Base-by-base conservation (phyloP, 805 yeast species). In the Wickerhamomyces ciferrii region DNA sequence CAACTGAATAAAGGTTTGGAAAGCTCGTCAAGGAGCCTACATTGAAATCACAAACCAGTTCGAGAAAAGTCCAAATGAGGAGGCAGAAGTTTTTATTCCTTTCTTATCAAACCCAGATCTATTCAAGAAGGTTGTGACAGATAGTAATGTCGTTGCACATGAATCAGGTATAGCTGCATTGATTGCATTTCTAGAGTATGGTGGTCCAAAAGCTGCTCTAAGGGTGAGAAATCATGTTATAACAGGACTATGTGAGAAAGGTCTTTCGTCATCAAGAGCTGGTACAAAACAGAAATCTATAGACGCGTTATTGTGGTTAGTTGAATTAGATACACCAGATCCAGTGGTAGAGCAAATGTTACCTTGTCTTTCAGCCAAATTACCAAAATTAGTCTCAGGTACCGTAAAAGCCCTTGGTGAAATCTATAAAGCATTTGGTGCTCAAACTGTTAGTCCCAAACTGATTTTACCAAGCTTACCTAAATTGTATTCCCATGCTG, bases 91-190 rank as follows among this genome's bases (percentile, higher is more conserved):
- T 42, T 82, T 85, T 56, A 64, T 14, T 10, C 31, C 69, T 3
- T 79, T 76, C 58, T 60, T 79, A 49, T 58, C 65, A 17, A 75
- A 71, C 46, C 84, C 89, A 0, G 83, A 78, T 10, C 44, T 75
- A 2, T 69, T 83, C 56, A 81, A 77, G 53, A 71, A 72, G 53
- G 74, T 83, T 37, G 82, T 86, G 8, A 71, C 78, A 3, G 99
- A 94, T 61, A 63, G 84, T 29, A 94, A 94, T 60, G 97, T 90
- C 18, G 94, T 85, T 17, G 96, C 98, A 0, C 96, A 90, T 53
- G 98, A 94, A 58, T 69, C 84, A 2, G 98, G 88, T 5, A 68
- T 89, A 19, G 61, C 67, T 3, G 74, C 86, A 8, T 62, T 88
- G 6, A 65, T 66, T 14, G 71, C 78, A 5, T 76, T 78, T 55